Conservation (phyloP, 2,329 filamentous ascomycete genomes). For the Ophiocordyceps polyrhachis-furcata region DNA sequence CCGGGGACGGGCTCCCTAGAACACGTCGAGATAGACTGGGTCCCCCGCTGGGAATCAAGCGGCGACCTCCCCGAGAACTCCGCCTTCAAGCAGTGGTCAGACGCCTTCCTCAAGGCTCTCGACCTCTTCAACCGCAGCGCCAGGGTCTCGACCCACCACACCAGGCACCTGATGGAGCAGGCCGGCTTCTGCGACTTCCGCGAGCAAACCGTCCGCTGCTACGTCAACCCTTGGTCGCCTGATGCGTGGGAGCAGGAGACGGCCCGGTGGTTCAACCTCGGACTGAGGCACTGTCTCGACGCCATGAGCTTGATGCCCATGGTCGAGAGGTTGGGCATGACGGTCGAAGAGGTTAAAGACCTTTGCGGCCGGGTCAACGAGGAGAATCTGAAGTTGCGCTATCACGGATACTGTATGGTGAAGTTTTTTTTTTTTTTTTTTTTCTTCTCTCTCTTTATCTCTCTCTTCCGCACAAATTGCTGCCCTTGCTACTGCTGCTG, state of each 20-base stretch:
- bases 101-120: constrained; percentile 49
- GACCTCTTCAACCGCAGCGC: constrained; percentile 45
- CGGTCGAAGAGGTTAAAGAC: constrained; percentile 40
- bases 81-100: constrained; percentile 48
- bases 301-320: constrained; percentile 58
- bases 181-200: constrained; percentile 68
- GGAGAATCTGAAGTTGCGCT: constrained; percentile 49
- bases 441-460: not conserved
- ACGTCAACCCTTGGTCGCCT: constrained; percentile 54
- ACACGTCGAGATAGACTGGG: constrained; percentile 77
- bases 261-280: constrained; percentile 70
- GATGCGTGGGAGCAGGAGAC: constrained; percentile 47
- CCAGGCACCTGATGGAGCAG: constrained; percentile 38
- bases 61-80: constrained; percentile 38
- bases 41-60: constrained; percentile 55
- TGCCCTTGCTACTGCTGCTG: not conserved
- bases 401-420: constrained; percentile 60
- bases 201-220: constrained; percentile 48
- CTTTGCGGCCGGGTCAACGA: constrained; percentile 44
- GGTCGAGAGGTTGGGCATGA: constrained; percentile 26
- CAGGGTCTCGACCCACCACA: constrained; percentile 32
- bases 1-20: constrained; percentile 63
- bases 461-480: not conserved
- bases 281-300: constrained; percentile 53
- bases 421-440: constrained; percentile 26